A percentile compares a stretch with the other conserved stretches of the same genome.
phyloP scores from a whole-genome alignment of 2,329 filamentous ascomycete genomes.

The Onygenales sp. region DNA sequence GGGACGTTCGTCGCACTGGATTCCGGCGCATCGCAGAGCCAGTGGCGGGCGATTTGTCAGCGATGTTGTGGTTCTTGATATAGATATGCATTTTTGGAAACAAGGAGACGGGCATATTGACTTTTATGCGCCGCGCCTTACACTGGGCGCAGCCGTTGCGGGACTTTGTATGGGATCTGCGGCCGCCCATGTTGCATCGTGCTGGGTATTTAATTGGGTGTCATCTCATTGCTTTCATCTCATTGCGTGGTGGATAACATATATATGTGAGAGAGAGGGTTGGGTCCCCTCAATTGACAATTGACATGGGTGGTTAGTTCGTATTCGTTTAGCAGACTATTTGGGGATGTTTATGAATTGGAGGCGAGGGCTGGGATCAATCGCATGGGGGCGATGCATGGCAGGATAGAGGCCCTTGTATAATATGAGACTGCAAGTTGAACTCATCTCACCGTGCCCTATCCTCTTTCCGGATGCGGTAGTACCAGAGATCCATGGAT shows the following conservation, averaged over 20 bases:
- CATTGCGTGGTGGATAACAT: not conserved
- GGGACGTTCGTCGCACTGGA: conserved; percentile 19
- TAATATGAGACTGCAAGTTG: too few relatives aligned
- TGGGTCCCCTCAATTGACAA: too few relatives aligned
- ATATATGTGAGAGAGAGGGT: too few relatives aligned
- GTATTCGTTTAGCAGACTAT: too few relatives aligned
- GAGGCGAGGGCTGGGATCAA: too few relatives aligned
- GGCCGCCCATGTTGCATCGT: conserved; percentile 1
- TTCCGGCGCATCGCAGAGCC: conserved; percentile 9
- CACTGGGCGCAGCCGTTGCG: conserved; percentile 96
- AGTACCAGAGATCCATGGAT: too few relatives aligned
- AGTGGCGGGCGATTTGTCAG: not conserved
- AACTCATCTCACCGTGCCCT: too few relatives aligned
- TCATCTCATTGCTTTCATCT: not conserved
- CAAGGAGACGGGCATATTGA: not conserved
- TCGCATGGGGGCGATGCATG: too few relatives aligned
- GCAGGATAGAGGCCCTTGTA: too few relatives aligned
- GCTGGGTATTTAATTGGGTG: conserved; percentile 1
- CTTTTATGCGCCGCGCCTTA: conserved; percentile 82
- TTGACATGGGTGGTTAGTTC: too few relatives aligned
- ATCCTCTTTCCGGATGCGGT: too few relatives aligned
- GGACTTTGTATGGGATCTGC: conserved; percentile 72
- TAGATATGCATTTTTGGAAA: not conserved
- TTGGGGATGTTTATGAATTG: too few relatives aligned
- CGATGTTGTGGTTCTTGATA: not conserved